Percentiles rank a stretch among this genome's conserved stretches.
Evolutionary conservation across 1,284 basidiomycete genomes (phyloP).

Genomic region (Ganoderma leucocontextum): DNA sequence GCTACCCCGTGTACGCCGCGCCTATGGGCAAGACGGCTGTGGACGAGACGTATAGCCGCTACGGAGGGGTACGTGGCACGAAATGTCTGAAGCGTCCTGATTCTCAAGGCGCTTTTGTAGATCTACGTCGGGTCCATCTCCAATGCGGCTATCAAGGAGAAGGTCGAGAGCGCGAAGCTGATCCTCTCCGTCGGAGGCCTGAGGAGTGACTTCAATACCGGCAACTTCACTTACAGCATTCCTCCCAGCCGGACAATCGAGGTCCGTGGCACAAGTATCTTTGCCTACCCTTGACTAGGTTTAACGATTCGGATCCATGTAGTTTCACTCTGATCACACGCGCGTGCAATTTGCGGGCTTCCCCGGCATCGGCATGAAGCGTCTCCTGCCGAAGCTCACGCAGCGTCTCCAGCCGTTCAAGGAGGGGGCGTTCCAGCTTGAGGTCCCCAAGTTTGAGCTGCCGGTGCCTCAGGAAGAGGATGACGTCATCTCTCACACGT

Average conservation of each 20-base stretch:
- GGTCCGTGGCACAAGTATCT: slow-evolving; percentile 45
- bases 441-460: slow-evolving; percentile 57
- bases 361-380: slow-evolving; percentile 76
- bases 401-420: slow-evolving; percentile 57
- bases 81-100: slow-evolving; percentile 7
- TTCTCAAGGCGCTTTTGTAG: slow-evolving; percentile 44
- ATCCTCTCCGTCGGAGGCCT: slow-evolving; percentile 86
- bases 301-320: slow-evolving; percentile 8
- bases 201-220: slow-evolving; percentile 92
- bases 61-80: slow-evolving; percentile 77
- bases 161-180: slow-evolving; percentile 85
- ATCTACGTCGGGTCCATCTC: slow-evolving; percentile 86
- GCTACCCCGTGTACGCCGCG: slow-evolving; percentile 81
- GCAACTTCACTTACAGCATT: slow-evolving; percentile 81
- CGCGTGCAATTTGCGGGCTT: slow-evolving; percentile 71
- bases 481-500: slow-evolving; percentile 73
- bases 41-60: slow-evolving; percentile 83
- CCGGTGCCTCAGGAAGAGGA: slow-evolving; percentile 58
- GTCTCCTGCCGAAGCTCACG: slow-evolving; percentile 73
- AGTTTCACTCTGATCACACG: slow-evolving; percentile 88
- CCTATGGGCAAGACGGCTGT: slow-evolving; percentile 93
- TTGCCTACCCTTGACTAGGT: background rate
- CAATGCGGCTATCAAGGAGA: slow-evolving; percentile 74
- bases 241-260: slow-evolving; percentile 69
- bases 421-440: slow-evolving; percentile 48